These are phyloP conservation scores for Collybiopsis confluens DNA, from an alignment of 768 basidiomycete species.

Conservation along the genomic window DNA sequence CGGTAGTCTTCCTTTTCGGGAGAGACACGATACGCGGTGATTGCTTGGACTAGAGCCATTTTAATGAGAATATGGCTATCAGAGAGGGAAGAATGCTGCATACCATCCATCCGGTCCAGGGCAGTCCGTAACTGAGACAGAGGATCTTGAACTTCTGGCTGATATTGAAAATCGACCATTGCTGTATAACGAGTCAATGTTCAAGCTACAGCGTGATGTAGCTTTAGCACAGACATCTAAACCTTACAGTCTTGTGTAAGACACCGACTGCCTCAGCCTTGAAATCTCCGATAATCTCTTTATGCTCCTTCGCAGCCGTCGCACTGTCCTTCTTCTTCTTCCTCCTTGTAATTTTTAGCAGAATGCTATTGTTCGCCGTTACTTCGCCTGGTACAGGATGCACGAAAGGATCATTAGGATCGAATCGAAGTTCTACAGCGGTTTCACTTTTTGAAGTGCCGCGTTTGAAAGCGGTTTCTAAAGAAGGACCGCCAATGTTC, in stretches of 20 bases:
- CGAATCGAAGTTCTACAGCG: slow-evolving; percentile 72
- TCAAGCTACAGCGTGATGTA: not conserved
- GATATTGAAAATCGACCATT: slow-evolving; percentile 92
- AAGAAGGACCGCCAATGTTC: slow-evolving; percentile 64
- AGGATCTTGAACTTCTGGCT: slow-evolving; percentile 69
- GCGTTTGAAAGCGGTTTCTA: slow-evolving; percentile 77
- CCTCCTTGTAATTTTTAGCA: slow-evolving; percentile 79
- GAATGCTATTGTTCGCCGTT: slow-evolving; percentile 71
- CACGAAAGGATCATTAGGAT: slow-evolving; percentile 70
- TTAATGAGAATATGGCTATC: not conserved
- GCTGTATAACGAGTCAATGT: slow-evolving; percentile 38
- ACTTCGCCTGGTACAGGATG: slow-evolving; percentile 85
- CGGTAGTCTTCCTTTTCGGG: slow-evolving; percentile 64
- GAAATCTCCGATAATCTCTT: slow-evolving; percentile 59
- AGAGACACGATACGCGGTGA: slow-evolving; percentile 67
- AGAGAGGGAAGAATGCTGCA: slow-evolving; percentile 14
- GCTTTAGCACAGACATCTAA: slow-evolving; percentile 66
- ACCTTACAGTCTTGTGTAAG: slow-evolving; percentile 79
- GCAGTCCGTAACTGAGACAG: slow-evolving; percentile 63
- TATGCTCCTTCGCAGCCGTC: slow-evolving; percentile 13
- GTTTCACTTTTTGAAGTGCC: slow-evolving; percentile 57
- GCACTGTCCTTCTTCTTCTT: slow-evolving; percentile 41
- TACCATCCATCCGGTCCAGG: slow-evolving; percentile 83
- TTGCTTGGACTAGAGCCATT: slow-evolving; percentile 55
- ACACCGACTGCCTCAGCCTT: slow-evolving; percentile 69